Conservation (phyloP, 257 asterid species). For the Cruciata laevipes region DNA sequence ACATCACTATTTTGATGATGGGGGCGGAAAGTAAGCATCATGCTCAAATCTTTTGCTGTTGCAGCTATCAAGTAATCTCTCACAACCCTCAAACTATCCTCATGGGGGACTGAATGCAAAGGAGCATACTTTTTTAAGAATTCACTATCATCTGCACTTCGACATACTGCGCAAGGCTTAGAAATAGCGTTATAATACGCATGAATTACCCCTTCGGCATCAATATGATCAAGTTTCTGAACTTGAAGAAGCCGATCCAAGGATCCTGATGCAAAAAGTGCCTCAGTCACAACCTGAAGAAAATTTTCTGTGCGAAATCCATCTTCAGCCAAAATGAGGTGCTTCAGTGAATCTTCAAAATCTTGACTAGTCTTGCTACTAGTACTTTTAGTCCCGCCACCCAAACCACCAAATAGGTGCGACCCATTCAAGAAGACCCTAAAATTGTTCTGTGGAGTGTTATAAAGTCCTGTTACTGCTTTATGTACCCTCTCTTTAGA, state of each 20-base stretch:
- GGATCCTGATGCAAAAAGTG: constrained; percentile 51
- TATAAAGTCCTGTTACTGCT: constrained; percentile 58
- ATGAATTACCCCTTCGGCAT: constrained; percentile 93
- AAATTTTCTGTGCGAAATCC: constrained; percentile 57
- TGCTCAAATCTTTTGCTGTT: constrained; percentile 90
- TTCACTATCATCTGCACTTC: constrained; percentile 29
- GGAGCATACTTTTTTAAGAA: constrained; percentile 37
- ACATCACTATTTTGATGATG: constrained; percentile 33
- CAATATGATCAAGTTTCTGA: constrained; percentile 72
- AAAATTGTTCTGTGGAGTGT: constrained; percentile 87
- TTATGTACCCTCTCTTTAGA: constrained; percentile 61
- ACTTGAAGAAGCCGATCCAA: constrained; percentile 73
- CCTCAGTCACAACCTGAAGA: constrained; percentile 65
- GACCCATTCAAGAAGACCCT: constrained; percentile 87
- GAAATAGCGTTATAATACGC: constrained; percentile 67
- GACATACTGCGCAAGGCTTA: constrained; percentile 65
- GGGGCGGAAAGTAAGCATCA: constrained; percentile 78
- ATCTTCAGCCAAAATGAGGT: constrained; percentile 49
- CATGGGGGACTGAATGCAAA: constrained; percentile 54
- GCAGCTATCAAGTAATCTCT: constrained; percentile 85
- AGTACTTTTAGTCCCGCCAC: constrained; percentile 43
- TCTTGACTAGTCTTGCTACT: constrained; percentile 35
- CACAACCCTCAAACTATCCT: constrained; percentile 59
- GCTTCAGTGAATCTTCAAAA: constrained; percentile 58
- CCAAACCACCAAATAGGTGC: constrained; percentile 72